Evolutionary conservation across 768 basidiomycete genomes (phyloP), one percentile per base, ranked within the genome.

Genomic region (Hortiboletus campestris): DNA sequence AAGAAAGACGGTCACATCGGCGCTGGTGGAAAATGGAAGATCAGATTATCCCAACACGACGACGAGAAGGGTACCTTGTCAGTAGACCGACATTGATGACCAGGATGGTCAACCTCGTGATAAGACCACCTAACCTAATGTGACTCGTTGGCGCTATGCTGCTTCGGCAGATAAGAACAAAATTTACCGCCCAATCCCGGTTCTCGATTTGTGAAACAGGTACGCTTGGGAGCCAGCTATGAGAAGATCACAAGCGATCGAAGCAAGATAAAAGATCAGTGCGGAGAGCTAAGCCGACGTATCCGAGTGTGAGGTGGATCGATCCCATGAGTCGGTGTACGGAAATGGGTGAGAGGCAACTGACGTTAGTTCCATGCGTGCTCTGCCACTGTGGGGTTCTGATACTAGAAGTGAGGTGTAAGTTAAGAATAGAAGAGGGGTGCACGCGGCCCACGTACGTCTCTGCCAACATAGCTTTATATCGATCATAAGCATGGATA

Each of bases 21-120:
- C 9, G 40, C 72, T 74, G 40, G 62, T 1, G 14, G 25, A 25
- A 25, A 25, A 25, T 3, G 25, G 25, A 25, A 6, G 40, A n/a
- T 56, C 39, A 57, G 49, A 22, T 11, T 31, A 10, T 22, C 2
- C 14, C 20, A 12, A 12, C 6, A 16, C 6, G 22, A 22, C 16
- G 20, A 44, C 2, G 14, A 19, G 12, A 36, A 39, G 17, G 8
- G n/a, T 58, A 74, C 72, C 73, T 72, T 31, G 72, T 75, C 45
- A 74, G 36, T 46, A 74, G 54, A 16, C 72, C 72, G 2, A 74
- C 74, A 36, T 74, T 74, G 49, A 74, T 59, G 16, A 74, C 72
- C 25, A 74, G 51, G 13, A 74, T 47, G 5, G 69, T 74, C 44
- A 74, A 35, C 32, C 59, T 72, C 28, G 69, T 70, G 20, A 74